Base-by-base conservation (phyloP, 108 stramenopile species). In the Skeletonema tropicum region DNA sequence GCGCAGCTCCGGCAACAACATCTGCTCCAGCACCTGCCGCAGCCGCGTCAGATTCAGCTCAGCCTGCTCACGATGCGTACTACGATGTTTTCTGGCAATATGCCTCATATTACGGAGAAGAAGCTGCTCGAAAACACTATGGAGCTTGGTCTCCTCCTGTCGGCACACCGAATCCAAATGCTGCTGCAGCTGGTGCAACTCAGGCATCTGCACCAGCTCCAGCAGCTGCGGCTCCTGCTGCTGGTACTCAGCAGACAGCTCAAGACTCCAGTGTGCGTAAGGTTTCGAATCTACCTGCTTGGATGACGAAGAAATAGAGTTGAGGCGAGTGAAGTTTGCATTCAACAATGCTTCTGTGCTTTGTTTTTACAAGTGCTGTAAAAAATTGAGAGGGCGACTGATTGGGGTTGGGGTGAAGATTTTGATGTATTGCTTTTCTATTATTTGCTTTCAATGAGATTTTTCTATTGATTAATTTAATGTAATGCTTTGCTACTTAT, bases 71-170 rank as follows among this genome's bases (percentile, higher is more conserved):
- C 29, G 88, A 92, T 76, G 88, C 92, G 0, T 97, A 97, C 83
- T 92, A 97, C 78, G 91, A 95, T 33, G 88, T 94, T 35, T 97
- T 95, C 64, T 94, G 92, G 85, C 86, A 93, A 10, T 94, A 94
- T 67, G 83, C 88, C 17, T 88, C 91, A 71, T 87, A 89, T 30
- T 92, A 92, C 49, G 91, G 93, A 21, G 94, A 97, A 77, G 89
- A 88, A 17, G 94, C 94, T 3, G 96, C 96, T 19, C 77, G 96
- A 3, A 82, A 89, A 70, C 87, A 92, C 70, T 97, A 95, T 71
- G 94, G 94, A 52, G 92, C 87, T 6, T 97, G 94, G 94, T 85
- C 88, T 61, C 96, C 96, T 59, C 92, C 94, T 9, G 83, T 82
- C 5, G 96, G 96, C 2, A 94, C 96, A 21, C 88, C 92, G 6